A percentile compares a stretch with the other conserved stretches of the same genome.
phyloP scores from a whole-genome alignment of 371 early-diverging fungal species.

The Furculomyces boomerangus region DNA sequence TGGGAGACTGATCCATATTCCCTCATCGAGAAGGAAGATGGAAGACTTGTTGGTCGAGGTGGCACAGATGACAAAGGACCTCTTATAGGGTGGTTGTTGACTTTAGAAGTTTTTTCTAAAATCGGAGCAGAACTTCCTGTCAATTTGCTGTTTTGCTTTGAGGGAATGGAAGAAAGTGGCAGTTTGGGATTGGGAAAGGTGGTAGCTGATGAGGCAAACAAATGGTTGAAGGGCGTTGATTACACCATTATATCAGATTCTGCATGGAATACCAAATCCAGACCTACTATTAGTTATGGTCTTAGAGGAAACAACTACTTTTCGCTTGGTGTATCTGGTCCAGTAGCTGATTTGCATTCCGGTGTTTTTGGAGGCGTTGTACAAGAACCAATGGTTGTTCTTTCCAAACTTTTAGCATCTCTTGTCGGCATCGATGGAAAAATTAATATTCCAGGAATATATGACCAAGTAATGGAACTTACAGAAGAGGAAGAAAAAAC shows the following conservation, averaged over 20 bases:
- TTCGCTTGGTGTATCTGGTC: slow-evolving; percentile 55
- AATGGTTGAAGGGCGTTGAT: slow-evolving; percentile 76
- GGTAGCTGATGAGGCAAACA: slow-evolving; percentile 60
- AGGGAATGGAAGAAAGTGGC: slow-evolving; percentile 83
- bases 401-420: slow-evolving; percentile 61
- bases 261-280: slow-evolving; percentile 86
- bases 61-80: slow-evolving; percentile 93
- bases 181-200: slow-evolving; percentile 86
- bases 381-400: slow-evolving; percentile 94
- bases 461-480: slow-evolving; percentile 74
- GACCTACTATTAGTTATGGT: slow-evolving; percentile 94
- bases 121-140: slow-evolving; percentile 79
- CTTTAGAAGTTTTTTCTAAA: slow-evolving; percentile 78
- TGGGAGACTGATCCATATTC: slow-evolving; percentile 88
- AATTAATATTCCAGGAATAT: slow-evolving; percentile 82
- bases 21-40: slow-evolving; percentile 63
- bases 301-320: slow-evolving; percentile 90
- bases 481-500: slow-evolving; percentile 63
- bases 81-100: slow-evolving; percentile 83
- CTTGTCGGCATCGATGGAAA: slow-evolving; percentile 72
- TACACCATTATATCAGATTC: slow-evolving; percentile 91
- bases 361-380: slow-evolving; percentile 94
- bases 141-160: slow-evolving; percentile 87
- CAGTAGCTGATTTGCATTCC: slow-evolving; percentile 80
- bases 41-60: slow-evolving; percentile 81